These are phyloP conservation scores for Thelephora aurantiotincta DNA, from an alignment of 768 basidiomycete species.

Conservation along the genomic window DNA sequence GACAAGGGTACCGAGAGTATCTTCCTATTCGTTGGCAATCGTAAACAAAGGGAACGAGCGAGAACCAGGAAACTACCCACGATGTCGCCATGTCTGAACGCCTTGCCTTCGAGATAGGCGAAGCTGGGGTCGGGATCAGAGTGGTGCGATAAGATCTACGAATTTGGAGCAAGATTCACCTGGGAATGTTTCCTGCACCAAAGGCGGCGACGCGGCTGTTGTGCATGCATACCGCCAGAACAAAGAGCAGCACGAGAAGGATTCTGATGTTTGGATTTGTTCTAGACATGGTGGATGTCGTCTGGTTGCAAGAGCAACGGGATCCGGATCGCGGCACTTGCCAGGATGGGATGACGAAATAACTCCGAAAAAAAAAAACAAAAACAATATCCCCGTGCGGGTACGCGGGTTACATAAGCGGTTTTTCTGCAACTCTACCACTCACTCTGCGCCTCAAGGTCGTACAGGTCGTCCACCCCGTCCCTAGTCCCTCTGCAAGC, in stretches of 20 bases:
- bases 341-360: neutral
- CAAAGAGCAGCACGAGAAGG: conserved; percentile 28
- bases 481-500: too few species aligned
- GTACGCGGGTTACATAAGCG: too few species aligned
- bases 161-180: conserved; percentile 12
- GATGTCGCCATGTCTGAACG: conserved; percentile 86
- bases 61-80: conserved; percentile 18
- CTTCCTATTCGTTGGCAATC: conserved; percentile 41
- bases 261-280: neutral
- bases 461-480: too few species aligned
- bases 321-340: neutral
- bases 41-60: neutral
- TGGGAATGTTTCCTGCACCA: conserved; percentile 79
- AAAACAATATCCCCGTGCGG: too few species aligned
- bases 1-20: conserved; percentile 42
- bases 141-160: conserved; percentile 22
- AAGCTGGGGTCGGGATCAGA: conserved; percentile 29
- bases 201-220: conserved; percentile 54
- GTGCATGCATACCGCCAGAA: conserved; percentile 41
- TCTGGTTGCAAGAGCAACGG: neutral
- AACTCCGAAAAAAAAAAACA: too few species aligned
- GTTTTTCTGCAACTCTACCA: too few species aligned
- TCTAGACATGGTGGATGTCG: too few species aligned
- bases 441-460: too few species aligned
- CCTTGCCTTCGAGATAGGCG: conserved; percentile 76